Conservation (phyloP, 2,329 filamentous ascomycete species). For the Thielaviopsis populi region DNA sequence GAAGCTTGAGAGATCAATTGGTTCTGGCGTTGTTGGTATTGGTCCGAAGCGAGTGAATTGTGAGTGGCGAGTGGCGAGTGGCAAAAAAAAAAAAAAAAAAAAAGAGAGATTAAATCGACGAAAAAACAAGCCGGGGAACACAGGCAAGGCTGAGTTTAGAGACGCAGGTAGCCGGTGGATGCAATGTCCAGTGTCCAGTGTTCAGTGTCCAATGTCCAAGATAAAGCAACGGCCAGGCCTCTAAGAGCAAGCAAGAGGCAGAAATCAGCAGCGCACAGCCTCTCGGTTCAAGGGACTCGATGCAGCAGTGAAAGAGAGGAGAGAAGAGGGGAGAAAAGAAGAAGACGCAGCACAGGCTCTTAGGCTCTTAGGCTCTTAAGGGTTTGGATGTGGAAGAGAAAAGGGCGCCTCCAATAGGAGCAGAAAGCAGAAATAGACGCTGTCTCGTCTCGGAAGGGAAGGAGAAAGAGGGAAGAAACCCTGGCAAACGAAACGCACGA, state of each 20-base stretch:
- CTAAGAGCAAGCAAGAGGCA: background rate
- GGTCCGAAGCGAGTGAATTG: background rate
- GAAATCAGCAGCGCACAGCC: background rate
- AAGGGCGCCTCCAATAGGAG: background rate
- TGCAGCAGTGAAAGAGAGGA: background rate
- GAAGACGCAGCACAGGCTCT: no score
- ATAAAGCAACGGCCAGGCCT: background rate
- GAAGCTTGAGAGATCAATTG: background rate
- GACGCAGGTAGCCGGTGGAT: background rate
- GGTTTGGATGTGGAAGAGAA: background rate
- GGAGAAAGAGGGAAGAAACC: background rate
- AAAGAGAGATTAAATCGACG: constrained; percentile 1
- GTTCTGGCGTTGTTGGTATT: background rate
- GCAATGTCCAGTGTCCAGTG: background rate
- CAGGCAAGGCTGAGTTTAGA: constrained; percentile 7
- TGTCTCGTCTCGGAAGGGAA: background rate
- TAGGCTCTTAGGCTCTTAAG: background rate
- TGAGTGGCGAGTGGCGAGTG: background rate
- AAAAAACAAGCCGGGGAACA: background rate
- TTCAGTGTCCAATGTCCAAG: no score
- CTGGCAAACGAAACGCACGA: background rate
- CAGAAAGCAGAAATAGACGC: background rate
- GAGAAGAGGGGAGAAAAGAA: background rate
- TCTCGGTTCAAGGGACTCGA: background rate
- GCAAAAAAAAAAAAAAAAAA: background rate